Evolutionary conservation across 305 asterid genomes (phyloP).

Genomic region (Fraxinus latifolia): DNA sequence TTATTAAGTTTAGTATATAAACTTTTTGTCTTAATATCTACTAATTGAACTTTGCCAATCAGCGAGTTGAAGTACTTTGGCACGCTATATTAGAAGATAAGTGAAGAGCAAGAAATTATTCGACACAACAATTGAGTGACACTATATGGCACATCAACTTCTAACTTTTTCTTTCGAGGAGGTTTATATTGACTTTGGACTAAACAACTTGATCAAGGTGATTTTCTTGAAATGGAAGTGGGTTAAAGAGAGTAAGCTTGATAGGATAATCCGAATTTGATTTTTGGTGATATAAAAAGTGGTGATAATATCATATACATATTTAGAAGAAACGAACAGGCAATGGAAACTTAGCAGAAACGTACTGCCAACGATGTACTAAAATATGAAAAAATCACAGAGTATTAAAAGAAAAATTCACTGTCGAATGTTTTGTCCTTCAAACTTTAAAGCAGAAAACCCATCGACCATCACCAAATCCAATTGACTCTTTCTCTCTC

Average conservation of each 20-base stretch:
- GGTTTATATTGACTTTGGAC: background rate
- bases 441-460: background rate
- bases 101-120: background rate
- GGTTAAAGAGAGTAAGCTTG: background rate
- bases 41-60: background rate
- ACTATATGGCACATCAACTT: background rate
- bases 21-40: too few species aligned
- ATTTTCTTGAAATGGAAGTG: background rate
- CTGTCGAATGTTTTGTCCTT: background rate
- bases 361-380: background rate
- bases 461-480: background rate
- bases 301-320: background rate
- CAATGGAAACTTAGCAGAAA: background rate
- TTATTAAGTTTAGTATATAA: too few species aligned
- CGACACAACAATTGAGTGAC: background rate
- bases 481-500: background rate
- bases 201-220: background rate
- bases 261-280: background rate
- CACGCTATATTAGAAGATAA: background rate
- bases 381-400: background rate
- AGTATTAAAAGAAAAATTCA: background rate
- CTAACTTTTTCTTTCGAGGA: background rate
- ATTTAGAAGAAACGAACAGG: background rate
- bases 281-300: background rate
- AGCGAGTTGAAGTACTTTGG: background rate